Evolutionary conservation across 148 eudicot genomes (phyloP), one percentile per base, ranked within the genome.

Genomic region (Rhododendron henanense): DNA sequence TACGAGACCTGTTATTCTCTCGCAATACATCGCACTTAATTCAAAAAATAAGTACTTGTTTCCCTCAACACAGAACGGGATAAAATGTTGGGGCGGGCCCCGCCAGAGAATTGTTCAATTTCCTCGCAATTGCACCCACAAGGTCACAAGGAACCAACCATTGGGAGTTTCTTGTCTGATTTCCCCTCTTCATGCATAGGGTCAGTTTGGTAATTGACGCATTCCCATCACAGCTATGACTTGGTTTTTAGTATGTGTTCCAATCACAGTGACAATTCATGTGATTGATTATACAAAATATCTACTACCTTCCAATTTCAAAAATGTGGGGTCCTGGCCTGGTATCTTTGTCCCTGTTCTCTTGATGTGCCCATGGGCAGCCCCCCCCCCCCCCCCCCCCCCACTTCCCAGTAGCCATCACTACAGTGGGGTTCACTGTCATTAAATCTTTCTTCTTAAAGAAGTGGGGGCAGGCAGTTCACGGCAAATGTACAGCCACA

Each of bases 261-360:
- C 35, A n/a, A 41, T 78, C 53, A 39, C 53, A 44, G 10, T 78
- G 81, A 78, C 81, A 33, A 78, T 25, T 78, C 81, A n/a, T 78
- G 59, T 78, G 57, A 78, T 78, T 47, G 59, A 78, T 78, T 14
- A 10, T 57, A 57, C 63, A 57, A 51, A 51, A 57, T 16, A 37
- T 15, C 10, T 15, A 16, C 10, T 15, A 16, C 37, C 79, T 41
- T 41, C 6, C 45, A 41, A 41, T 41, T 39, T 13, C 10, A 14
- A 75, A 39, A 35, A 6, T 37, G 79, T 75, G 79, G 79, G 48
- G 45, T 6, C 45, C 45, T 41, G 45, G 19, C 48, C n/a, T 39
- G 10, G 23, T 75, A 39, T 75, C 45, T 75, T 75, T 55, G 7
- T 23, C 39, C 35, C 79, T 75, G 79, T 75, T 39, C 79, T 39